A percentile compares a stretch with the other conserved stretches of the same genome.
Evolutionary conservation across 768 basidiomycete genomes (phyloP).

Genomic region (Paxillus ammoniavirescens): DNA sequence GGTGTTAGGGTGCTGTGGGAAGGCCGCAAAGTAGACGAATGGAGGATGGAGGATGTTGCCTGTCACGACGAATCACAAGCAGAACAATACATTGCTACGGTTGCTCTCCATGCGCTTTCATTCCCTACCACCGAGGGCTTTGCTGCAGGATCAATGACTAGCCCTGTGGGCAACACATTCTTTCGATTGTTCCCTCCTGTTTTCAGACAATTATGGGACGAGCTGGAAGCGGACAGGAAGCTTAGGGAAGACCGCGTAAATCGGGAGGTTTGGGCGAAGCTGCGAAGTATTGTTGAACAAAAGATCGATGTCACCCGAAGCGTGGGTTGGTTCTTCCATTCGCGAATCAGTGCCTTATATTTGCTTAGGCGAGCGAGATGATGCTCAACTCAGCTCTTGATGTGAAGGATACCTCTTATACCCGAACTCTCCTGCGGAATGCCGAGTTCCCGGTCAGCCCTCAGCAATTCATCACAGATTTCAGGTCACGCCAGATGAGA

Average conservation of each 20-base stretch:
- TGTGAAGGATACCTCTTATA: slow-evolving; percentile 14
- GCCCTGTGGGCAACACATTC: slow-evolving; percentile 55
- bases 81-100: slow-evolving; percentile 84
- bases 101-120: slow-evolving; percentile 79
- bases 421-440: slow-evolving; percentile 7
- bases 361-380: slow-evolving; percentile 15
- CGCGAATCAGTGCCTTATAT: background rate
- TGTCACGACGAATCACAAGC: slow-evolving; percentile 79
- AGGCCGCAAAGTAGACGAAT: slow-evolving; percentile 56
- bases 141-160: slow-evolving; percentile 45
- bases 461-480: slow-evolving; percentile 56
- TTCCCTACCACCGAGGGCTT: slow-evolving; percentile 67
- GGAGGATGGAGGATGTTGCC: slow-evolving; percentile 83
- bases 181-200: slow-evolving; percentile 78
- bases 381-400: slow-evolving; percentile 19
- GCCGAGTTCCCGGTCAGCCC: slow-evolving; percentile 18
- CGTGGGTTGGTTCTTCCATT: slow-evolving; percentile 34
- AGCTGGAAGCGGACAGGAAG: slow-evolving; percentile 69
- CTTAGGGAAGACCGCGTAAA: slow-evolving; percentile 60
- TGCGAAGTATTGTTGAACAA: slow-evolving; percentile 61
- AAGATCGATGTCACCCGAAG: slow-evolving; percentile 46
- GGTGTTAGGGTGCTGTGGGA: slow-evolving; percentile 74
- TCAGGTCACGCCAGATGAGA: slow-evolving; percentile 60
- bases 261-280: slow-evolving; percentile 65
- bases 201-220: slow-evolving; percentile 91